These are phyloP conservation scores for Globisporangium irregulare DNA, from an alignment of 352 stramenopile genomes.

Conservation along the genomic window DNA sequence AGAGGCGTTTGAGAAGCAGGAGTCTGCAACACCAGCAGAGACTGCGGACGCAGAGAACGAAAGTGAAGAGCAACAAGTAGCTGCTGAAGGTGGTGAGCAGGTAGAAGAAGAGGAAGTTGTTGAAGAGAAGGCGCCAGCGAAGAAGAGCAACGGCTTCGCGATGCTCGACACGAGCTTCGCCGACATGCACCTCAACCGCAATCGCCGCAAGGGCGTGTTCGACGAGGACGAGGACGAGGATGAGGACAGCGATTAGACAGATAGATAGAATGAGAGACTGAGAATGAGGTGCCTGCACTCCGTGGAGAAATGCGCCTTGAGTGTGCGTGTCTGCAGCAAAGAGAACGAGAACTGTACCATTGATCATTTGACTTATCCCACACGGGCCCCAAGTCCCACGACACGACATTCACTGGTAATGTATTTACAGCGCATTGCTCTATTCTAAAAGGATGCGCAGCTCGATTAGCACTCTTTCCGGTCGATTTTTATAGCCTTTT, in stretches of 20 bases:
- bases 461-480: neutral
- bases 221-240: conserved; percentile 72
- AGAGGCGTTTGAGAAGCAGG: conserved; percentile 39
- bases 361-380: neutral
- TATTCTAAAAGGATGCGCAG: neutral
- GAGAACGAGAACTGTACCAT: conserved; percentile 5
- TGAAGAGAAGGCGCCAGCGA: conserved; percentile 17
- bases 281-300: conserved; percentile 2
- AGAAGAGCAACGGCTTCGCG: conserved; percentile 41
- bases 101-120: conserved; percentile 12
- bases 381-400: too few relatives aligned
- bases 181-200: conserved; percentile 64
- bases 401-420: neutral
- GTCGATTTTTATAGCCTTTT: neutral
- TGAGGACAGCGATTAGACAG: conserved; percentile 33
- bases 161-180: conserved; percentile 54
- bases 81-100: conserved; percentile 12
- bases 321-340: neutral
- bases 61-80: neutral
- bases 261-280: conserved; percentile 25
- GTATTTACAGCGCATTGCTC: conserved; percentile 3
- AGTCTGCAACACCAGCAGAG: conserved; percentile 9
- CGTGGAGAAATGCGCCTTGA: neutral
- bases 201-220: conserved; percentile 72
- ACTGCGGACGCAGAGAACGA: conserved; percentile 18